These are phyloP conservation scores for Petasospora rhodanensis DNA, from an alignment of 1,139 yeast genomes.

Conservation along the genomic window DNA sequence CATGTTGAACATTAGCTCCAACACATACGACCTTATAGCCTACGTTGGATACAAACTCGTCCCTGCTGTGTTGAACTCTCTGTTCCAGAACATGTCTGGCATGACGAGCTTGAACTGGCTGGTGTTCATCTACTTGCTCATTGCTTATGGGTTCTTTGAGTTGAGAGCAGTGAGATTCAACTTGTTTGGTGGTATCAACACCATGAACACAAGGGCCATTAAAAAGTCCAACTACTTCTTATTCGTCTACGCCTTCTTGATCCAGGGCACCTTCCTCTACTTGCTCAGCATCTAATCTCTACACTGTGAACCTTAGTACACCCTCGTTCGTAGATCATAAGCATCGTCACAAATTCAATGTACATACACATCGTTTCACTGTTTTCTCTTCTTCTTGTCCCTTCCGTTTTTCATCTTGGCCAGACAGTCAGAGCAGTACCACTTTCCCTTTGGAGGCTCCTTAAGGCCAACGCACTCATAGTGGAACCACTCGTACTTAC, in stretches of 20 bases:
- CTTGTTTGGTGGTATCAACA: slow-evolving; percentile 60
- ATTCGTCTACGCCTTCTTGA: slow-evolving; percentile 77
- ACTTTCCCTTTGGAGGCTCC: slow-evolving; percentile 83
- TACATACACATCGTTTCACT: no score
- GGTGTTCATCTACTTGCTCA: slow-evolving; percentile 42
- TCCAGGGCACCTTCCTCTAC: slow-evolving; percentile 67
- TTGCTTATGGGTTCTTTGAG: slow-evolving; percentile 62
- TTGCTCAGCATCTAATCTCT: no score
- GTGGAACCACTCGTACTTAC: slow-evolving; percentile 82
- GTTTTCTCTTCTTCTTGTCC: slow-evolving; percentile 22
- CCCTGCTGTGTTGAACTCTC: slow-evolving; percentile 55
- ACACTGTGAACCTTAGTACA: background rate
- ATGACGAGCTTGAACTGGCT: slow-evolving; percentile 36
- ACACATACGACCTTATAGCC: slow-evolving; percentile 78
- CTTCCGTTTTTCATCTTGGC: slow-evolving; percentile 19
- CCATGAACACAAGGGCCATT: slow-evolving; percentile 61
- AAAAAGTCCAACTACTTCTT: slow-evolving; percentile 83
- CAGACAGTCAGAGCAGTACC: slow-evolving; percentile 84
- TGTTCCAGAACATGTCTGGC: slow-evolving; percentile 30
- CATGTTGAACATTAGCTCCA: slow-evolving; percentile 50
- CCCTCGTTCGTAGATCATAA: background rate
- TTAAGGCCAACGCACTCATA: slow-evolving; percentile 75
- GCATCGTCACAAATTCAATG: background rate
- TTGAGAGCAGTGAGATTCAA: slow-evolving; percentile 82
- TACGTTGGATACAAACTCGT: slow-evolving; percentile 95